Conservation (phyloP, 2,329 filamentous ascomycete species). For the Talaromyces albobiverticillius region DNA sequence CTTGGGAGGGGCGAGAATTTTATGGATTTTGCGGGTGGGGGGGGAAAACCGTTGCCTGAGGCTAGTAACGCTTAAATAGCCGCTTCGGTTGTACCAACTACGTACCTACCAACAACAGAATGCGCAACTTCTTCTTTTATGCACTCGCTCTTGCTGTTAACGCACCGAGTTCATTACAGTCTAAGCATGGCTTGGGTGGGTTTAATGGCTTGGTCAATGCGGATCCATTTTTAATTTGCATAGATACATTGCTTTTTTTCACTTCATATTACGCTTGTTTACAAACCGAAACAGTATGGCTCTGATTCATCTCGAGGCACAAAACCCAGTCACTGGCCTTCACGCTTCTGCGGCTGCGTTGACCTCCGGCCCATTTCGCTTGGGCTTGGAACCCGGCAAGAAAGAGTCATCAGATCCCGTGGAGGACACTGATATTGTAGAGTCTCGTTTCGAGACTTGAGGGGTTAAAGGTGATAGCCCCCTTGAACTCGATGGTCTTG, state of each 20-base stretch:
- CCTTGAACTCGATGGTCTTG: conserved; percentile 23
- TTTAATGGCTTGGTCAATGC: neutral
- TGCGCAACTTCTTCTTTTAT: too few species aligned
- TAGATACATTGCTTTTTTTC: conserved; percentile 5
- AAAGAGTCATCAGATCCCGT: conserved; percentile 37
- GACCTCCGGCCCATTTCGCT: conserved; percentile 15
- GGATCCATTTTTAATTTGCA: neutral
- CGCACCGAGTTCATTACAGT: too few species aligned
- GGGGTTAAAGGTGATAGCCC: conserved; percentile 36
- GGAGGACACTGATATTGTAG: conserved; percentile 24
- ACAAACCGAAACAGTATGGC: neutral
- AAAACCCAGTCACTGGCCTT: neutral
- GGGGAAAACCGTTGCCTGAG: conserved; percentile 10
- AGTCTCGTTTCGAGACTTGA: conserved; percentile 37
- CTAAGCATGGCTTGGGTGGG: neutral
- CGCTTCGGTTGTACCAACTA: neutral
- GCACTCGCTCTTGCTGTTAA: too few species aligned
- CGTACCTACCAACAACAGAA: too few species aligned
- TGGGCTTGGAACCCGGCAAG: conserved; percentile 22
- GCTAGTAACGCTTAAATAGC: neutral
- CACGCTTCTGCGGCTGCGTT: conserved; percentile 12
- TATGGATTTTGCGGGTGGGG: conserved; percentile 11
- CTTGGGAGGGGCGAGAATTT: conserved; percentile 14
- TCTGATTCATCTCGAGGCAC: too few species aligned
- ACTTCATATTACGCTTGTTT: neutral